Conservation (phyloP, 495 filamentous ascomycete species). For the Hypomontagnella submonticulosa region DNA sequence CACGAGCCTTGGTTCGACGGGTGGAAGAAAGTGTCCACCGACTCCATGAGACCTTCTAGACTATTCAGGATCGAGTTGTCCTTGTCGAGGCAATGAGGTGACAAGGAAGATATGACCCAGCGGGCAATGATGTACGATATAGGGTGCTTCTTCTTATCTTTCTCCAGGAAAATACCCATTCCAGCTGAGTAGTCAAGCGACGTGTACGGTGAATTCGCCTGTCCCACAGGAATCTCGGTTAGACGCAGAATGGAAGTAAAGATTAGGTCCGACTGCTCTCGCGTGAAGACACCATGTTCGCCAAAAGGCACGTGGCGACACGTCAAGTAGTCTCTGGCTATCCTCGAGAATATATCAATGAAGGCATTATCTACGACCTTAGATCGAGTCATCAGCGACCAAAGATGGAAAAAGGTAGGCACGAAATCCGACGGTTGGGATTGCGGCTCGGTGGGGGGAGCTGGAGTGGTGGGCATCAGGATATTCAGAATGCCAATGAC, state of each 20-base stretch:
- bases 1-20: slow-evolving; percentile 94
- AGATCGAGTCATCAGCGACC: slow-evolving; percentile 91
- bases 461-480: slow-evolving; percentile 85
- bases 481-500: slow-evolving; percentile 87
- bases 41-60: slow-evolving; percentile 93
- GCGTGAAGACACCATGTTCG: slow-evolving; percentile 89
- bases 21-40: slow-evolving; percentile 98
- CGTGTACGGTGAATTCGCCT: slow-evolving; percentile 92
- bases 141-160: slow-evolving; percentile 92
- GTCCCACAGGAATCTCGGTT: slow-evolving; percentile 95
- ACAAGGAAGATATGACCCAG: slow-evolving; percentile 94
- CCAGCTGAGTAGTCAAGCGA: slow-evolving; percentile 85
- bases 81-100: slow-evolving; percentile 82
- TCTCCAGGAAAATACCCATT: slow-evolving; percentile 83
- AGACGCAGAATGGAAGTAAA: slow-evolving; percentile 92
- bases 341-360: slow-evolving; percentile 86
- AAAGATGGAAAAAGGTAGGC: slow-evolving; percentile 93
- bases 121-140: slow-evolving; percentile 91
- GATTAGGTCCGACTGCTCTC: slow-evolving; percentile 90
- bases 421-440: slow-evolving; percentile 84
- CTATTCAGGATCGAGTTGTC: slow-evolving; percentile 82
- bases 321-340: slow-evolving; percentile 82
- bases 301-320: slow-evolving; percentile 82
- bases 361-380: slow-evolving; percentile 88
- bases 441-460: slow-evolving; percentile 74